Evolutionary conservation across 495 filamentous ascomycete species (phyloP), one percentile per base, ranked within the genome.

Genomic region (Glonium stellatum): DNA sequence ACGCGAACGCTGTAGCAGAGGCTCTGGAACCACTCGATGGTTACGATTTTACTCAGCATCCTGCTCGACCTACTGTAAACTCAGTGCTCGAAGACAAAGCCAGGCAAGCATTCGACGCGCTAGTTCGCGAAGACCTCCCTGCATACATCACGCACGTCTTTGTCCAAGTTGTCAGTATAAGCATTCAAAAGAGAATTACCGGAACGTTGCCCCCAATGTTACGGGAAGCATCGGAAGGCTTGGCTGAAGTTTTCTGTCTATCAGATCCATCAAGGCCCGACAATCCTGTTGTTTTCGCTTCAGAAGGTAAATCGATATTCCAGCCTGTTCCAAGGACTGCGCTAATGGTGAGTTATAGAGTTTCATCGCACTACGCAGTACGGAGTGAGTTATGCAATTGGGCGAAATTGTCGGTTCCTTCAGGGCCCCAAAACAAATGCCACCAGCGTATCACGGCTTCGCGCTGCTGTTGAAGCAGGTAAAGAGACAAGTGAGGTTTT

Each of bases 201-300:
- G 80, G 81, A 31, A 82, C 78, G 1, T 68, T 83, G 27, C 76
- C 81, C 22, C 64, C 73, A 3, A 68, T 80, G 74, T 77, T 80
- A 37, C 75, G 71, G 55, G 80, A 77, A 64, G 75, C 85, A 11
- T 84, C 84, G 2, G 86, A 90, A 67, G 87, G 87, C 4, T 63
- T 91, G 49, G 86, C 84, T 0, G 87, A 90, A 66, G 85, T 87
- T 0, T 91, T 90, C 63, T 89, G 87, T 68, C 71, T 90, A 61
- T 87, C 86, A 6, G 88, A 92, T 72, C 87, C 88, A 8, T 84
- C 84, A 22, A 74, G 85, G 60, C 76, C 79, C 5, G 88, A 87
- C 65, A 89, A 90, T 71, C 88, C 87, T 1, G 85, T 92, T 57
- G 80, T 91, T 3, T 90, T 90, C 72, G 84, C 86, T 25, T 89